Conservation (phyloP, 2,329 filamentous ascomycete genomes). For the Penicillium rolfsii region DNA sequence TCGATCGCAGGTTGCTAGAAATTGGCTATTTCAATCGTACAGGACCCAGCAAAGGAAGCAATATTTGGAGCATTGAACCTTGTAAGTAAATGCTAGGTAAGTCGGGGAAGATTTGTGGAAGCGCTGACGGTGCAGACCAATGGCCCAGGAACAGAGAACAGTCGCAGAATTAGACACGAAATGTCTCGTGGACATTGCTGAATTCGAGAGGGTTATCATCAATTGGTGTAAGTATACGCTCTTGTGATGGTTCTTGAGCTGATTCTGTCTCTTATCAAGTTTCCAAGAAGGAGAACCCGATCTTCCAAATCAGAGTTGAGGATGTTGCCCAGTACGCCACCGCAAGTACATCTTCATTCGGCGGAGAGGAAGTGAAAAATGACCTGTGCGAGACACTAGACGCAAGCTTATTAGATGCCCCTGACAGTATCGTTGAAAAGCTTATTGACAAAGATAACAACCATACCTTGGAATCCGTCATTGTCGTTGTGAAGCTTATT, state of each 20-base stretch:
- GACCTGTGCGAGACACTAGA: not conserved
- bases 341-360: not conserved
- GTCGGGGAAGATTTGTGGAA: no score
- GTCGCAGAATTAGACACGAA: not conserved
- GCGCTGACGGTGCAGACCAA: not conserved
- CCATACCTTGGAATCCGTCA: not conserved
- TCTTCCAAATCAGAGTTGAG: not conserved
- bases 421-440: slow-evolving; percentile 1
- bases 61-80: no score
- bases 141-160: not conserved
- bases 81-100: no score
- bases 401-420: not conserved
- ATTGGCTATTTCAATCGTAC: no score
- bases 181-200: no score
- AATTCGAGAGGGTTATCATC: no score
- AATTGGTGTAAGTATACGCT: not conserved
- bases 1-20: no score
- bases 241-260: not conserved
- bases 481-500: not conserved
- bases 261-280: not conserved
- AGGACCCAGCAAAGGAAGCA: no score
- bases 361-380: not conserved
- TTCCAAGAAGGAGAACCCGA: not conserved
- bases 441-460: not conserved
- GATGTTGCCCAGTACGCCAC: not conserved